Conservation (phyloP, 1,139 yeast genomes). For the Pichia sp. region DNA sequence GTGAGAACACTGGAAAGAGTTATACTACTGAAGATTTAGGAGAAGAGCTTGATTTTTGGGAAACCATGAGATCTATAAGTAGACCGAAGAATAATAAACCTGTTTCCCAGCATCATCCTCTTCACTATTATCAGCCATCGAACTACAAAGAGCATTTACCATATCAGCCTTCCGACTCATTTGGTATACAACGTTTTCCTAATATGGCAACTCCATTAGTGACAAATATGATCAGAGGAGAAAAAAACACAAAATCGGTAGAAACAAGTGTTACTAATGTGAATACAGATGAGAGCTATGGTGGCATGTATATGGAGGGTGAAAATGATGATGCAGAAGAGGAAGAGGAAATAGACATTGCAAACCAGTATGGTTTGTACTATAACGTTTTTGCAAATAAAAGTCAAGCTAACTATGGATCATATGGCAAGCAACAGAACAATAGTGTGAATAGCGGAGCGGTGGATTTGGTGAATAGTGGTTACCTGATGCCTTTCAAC, state of each 20-base stretch:
- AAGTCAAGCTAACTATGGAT: slow-evolving; percentile 10
- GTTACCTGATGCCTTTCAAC: slow-evolving; percentile 34
- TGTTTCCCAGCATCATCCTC: slow-evolving; percentile 48
- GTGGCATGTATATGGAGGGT: slow-evolving; percentile 21
- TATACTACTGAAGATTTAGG: slow-evolving; percentile 35
- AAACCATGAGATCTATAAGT: slow-evolving; percentile 54
- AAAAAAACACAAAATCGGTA: slow-evolving; percentile 10
- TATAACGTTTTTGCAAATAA: slow-evolving; percentile 29
- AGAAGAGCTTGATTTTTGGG: slow-evolving; percentile 67
- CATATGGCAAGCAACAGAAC: slow-evolving; percentile 4
- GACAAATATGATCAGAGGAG: slow-evolving; percentile 6
- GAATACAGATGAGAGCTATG: slow-evolving; percentile 14
- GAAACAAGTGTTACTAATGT: slow-evolving; percentile 12
- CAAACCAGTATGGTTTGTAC: slow-evolving; percentile 32
- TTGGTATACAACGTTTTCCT: slow-evolving; percentile 22
- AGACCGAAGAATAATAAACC: slow-evolving; percentile 33
- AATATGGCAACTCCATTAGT: slow-evolving; percentile 22
- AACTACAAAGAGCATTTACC: slow-evolving; percentile 19
- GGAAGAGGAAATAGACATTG: slow-evolving; percentile 30
- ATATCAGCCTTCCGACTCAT: slow-evolving; percentile 21
- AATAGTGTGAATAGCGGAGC: slow-evolving; percentile 10
- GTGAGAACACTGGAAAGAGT: slow-evolving; percentile 1
- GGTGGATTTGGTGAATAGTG: slow-evolving; percentile 19
- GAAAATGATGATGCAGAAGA: slow-evolving; percentile 30
- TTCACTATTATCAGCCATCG: slow-evolving; percentile 35